Conservation (phyloP, 257 asterid genomes). For the Mitragyna speciosa region DNA sequence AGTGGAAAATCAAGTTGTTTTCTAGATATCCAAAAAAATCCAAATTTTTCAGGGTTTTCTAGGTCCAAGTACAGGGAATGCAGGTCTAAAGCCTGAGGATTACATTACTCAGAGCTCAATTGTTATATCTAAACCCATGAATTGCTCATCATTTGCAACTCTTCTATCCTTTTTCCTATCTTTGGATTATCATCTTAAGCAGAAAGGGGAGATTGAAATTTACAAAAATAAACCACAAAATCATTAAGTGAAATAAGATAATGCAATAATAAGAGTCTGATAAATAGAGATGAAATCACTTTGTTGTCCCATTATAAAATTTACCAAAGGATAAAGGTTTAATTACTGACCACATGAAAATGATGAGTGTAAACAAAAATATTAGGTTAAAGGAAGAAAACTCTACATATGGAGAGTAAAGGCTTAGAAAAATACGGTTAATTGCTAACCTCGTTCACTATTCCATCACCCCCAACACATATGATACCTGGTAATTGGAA, state of each 20-base stretch:
- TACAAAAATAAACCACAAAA: background rate
- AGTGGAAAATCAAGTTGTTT: too few relatives aligned
- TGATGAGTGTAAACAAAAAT: background rate
- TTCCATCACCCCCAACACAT: constrained; percentile 99
- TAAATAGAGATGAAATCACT: background rate
- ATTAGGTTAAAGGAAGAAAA: background rate
- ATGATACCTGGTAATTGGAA: constrained; percentile 67
- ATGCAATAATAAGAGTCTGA: too few relatives aligned
- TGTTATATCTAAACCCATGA: background rate
- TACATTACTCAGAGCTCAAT: too few relatives aligned
- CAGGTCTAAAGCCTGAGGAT: too few relatives aligned
- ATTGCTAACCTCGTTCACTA: constrained; percentile 82
- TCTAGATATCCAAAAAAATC: too few relatives aligned
- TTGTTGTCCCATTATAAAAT: too few relatives aligned
- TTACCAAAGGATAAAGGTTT: too few relatives aligned
- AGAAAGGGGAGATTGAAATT: background rate
- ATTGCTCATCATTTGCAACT: background rate
- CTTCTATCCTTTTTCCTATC: too few relatives aligned
- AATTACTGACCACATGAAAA: background rate
- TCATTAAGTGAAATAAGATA: background rate
- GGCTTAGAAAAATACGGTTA: background rate
- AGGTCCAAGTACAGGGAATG: too few relatives aligned
- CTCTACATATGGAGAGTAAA: background rate
- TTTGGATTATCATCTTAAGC: background rate
- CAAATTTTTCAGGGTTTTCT: too few relatives aligned